Conservation (phyloP, 2,329 filamentous ascomycete species). For the Grosmannia huntii region DNA sequence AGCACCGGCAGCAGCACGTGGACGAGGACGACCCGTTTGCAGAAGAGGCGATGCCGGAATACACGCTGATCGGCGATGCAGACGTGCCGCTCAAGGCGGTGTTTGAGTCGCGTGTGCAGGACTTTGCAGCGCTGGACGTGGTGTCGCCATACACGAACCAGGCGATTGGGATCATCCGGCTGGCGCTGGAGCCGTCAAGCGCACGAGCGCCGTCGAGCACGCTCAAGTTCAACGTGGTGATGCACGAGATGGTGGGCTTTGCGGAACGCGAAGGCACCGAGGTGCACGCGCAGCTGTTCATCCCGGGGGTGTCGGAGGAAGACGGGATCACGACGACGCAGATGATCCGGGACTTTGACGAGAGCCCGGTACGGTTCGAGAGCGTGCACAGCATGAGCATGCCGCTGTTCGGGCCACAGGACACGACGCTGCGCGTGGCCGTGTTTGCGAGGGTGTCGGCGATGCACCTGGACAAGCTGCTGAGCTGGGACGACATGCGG, state of each 20-base stretch:
- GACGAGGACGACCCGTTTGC: conserved; percentile 70
- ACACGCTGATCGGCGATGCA: conserved; percentile 82
- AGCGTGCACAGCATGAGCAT: conserved; percentile 98
- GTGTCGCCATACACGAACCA: conserved; percentile 86
- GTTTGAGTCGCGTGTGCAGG: conserved; percentile 87
- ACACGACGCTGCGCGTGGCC: conserved; percentile 68
- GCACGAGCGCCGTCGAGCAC: conserved; percentile 85
- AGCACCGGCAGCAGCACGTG: conserved; percentile 77
- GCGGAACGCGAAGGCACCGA: conserved; percentile 90
- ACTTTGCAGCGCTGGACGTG: conserved; percentile 73
- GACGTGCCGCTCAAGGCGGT: conserved; percentile 88
- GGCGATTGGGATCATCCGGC: conserved; percentile 77
- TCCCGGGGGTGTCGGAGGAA: conserved; percentile 79
- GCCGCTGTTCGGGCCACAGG: conserved; percentile 61
- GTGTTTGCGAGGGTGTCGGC: conserved; percentile 83
- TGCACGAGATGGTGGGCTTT: conserved; percentile 92
- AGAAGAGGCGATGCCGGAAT: conserved; percentile 82
- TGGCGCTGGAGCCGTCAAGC: conserved; percentile 86
- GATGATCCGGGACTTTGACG: conserved; percentile 88
- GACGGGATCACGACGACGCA: conserved; percentile 90
- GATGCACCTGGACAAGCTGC: conserved; percentile 92
- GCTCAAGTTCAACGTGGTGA: conserved; percentile 95
- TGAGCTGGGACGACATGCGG: conserved; percentile 98
- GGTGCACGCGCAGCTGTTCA: conserved; percentile 93
- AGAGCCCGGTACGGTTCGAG: conserved; percentile 83